phyloP scores from a whole-genome alignment of 176 grass and related monocot genomes.

The Miscanthus lutarioriparius region DNA sequence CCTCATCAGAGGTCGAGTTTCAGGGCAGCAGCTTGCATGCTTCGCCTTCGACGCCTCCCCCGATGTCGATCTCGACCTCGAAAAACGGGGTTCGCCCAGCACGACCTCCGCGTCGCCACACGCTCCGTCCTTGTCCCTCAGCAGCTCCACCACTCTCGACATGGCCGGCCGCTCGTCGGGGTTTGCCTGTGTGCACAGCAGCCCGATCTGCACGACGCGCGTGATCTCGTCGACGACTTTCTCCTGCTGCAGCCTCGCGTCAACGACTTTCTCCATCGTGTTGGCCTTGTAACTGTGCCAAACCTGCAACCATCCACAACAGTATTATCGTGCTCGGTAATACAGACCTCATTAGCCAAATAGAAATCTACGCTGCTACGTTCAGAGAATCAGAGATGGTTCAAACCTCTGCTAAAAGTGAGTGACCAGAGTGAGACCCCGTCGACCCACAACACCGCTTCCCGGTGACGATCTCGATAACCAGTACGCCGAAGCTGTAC shows the following conservation, averaged over 20 bases:
- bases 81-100: slow-evolving; percentile 9
- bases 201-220: slow-evolving; percentile 23
- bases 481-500: slow-evolving; percentile 46
- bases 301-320: background rate
- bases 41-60: background rate
- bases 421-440: slow-evolving; percentile 10
- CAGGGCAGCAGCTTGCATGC: background rate
- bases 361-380: background rate
- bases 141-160: slow-evolving; percentile 35
- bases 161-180: slow-evolving; percentile 39
- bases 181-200: slow-evolving; percentile 35
- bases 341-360: background rate
- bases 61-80: background rate
- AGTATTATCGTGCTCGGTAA: background rate
- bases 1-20: background rate
- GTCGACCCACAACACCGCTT: slow-evolving; percentile 8
- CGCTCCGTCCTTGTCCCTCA: background rate
- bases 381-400: background rate
- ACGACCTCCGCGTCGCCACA: background rate
- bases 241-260: slow-evolving; percentile 6
- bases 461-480: slow-evolving; percentile 39
- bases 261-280: background rate
- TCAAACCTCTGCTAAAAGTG: slow-evolving; percentile 27
- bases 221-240: background rate
- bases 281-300: slow-evolving; percentile 22